Evolutionary conservation across 179 eudicot genomes (phyloP), one percentile per base, ranked within the genome.

Genomic region (Patellifolia procumbens): DNA sequence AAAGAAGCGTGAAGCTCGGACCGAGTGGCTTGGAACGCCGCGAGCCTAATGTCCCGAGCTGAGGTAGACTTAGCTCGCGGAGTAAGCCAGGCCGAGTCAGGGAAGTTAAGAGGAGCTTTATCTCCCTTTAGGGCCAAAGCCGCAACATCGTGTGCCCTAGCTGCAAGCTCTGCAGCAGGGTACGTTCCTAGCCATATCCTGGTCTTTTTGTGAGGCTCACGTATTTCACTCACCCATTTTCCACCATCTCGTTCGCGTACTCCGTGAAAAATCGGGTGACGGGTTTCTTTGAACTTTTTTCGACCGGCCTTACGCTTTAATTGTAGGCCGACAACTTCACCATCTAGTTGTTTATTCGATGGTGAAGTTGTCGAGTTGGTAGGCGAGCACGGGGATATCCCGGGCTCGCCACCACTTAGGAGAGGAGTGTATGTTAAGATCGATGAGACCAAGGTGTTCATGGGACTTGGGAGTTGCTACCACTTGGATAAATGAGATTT

Each of bases 111-210:
- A 3, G 69, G 31, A 0, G 93, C 89, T 17, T 6, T 13, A 32
- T 78, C 78, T 0, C 91, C 93, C 7, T 83, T 81, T 0, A 89
- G 79, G 3, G 91, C 90, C 10, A 89, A 34, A 15, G 87, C 84
- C 1, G 89, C 89, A n/a, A 86, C 89, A 48, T 88, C 91, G 24
- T 88, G 73, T 17, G 93, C 93, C 84, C 87, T 83, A 32, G 89
- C 90, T 1, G 96, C 91, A 62, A 82, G 74, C 79, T 91, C 89
- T 2, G 91, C 86, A 9, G 35, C 84, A 12, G 84, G 84, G 77
- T 81, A 88, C 0, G 96, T 91, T 35, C 96, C 95, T 2, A 89
- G 75, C 95, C 96, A 91, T 35, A 91, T 85, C 53, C 93, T 75
- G 22, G 76, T 74, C 66, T 83, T 88, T 63, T 81, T 89, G 45